These are phyloP conservation scores for Ophiocordyceps robertsii DNA, from an alignment of 2,329 filamentous ascomycete species.

Conservation along the genomic window DNA sequence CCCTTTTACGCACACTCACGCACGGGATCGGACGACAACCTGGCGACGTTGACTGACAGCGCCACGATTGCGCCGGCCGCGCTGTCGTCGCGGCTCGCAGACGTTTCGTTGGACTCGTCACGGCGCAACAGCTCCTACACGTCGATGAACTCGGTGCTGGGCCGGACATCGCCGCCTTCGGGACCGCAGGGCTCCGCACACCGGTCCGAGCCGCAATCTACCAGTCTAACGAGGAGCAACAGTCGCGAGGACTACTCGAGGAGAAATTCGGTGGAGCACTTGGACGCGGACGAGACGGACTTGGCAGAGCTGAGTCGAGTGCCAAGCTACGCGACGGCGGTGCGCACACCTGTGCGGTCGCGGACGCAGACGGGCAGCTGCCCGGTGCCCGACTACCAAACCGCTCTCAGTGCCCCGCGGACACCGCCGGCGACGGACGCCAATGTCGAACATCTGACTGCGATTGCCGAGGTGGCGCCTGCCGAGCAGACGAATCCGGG, in stretches of 20 bases:
- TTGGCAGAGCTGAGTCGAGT: conserved; percentile 57
- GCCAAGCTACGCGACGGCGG: conserved; percentile 64
- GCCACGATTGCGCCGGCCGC: conserved; percentile 30
- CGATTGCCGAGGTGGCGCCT: conserved; percentile 15
- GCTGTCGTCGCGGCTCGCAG: conserved; percentile 55
- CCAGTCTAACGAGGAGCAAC: conserved; percentile 37
- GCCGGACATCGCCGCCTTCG: conserved; percentile 29
- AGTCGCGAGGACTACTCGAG: conserved; percentile 38
- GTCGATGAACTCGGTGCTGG: conserved; percentile 28
- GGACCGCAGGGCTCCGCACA: conserved; percentile 19
- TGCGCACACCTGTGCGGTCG: conserved; percentile 48
- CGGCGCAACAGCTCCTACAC: conserved; percentile 32
- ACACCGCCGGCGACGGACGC: conserved; percentile 27
- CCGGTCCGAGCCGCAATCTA: conserved; percentile 29
- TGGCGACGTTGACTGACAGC: conserved; percentile 35
- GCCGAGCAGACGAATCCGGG: too few relatives aligned
- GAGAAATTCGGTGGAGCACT: conserved; percentile 41
- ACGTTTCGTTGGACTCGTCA: conserved; percentile 42
- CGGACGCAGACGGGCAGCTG: conserved; percentile 33
- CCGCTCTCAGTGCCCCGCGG: conserved; percentile 40
- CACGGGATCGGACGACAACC: conserved; percentile 68
- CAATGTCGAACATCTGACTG: conserved; percentile 13
- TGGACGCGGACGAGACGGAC: conserved; percentile 44
- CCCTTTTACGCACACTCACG: conserved; percentile 63
- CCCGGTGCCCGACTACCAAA: conserved; percentile 52